phyloP scores from a whole-genome alignment of 1,284 basidiomycete species.

The Ceratobasidium sp. region DNA sequence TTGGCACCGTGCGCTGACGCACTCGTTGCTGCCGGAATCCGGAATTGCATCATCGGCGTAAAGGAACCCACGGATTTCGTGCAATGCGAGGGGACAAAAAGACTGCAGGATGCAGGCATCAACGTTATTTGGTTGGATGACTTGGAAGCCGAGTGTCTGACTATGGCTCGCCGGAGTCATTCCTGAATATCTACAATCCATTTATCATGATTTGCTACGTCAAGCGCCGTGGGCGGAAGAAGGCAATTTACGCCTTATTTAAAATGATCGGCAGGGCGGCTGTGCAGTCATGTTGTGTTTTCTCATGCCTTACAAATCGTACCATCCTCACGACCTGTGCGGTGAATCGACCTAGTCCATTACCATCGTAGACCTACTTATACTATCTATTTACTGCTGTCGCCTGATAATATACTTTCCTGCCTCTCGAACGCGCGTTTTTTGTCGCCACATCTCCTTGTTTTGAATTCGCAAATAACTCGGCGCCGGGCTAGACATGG shows the following conservation, averaged over 20 bases:
- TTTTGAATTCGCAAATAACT: slow-evolving; percentile 1
- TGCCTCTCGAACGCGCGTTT: not conserved
- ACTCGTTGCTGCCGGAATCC: slow-evolving; percentile 73
- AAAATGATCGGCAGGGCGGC: slow-evolving; percentile 10
- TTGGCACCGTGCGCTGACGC: slow-evolving; percentile 85
- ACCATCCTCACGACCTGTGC: slow-evolving; percentile 12
- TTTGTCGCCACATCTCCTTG: not conserved
- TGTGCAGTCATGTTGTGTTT: not conserved
- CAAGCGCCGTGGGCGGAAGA: slow-evolving; percentile 17
- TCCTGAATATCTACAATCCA: not conserved
- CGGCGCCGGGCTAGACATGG: slow-evolving; percentile 9
- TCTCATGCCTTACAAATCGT: slow-evolving; percentile 12
- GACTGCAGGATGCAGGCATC: slow-evolving; percentile 75
- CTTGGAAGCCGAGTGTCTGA: slow-evolving; percentile 75
- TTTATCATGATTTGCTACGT: not conserved
- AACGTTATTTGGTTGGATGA: slow-evolving; percentile 76
- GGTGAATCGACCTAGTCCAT: not conserved
- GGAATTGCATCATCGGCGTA: slow-evolving; percentile 85
- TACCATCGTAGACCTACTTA: not conserved
- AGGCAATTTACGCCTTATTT: slow-evolving; percentile 1
- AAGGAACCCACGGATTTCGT: slow-evolving; percentile 96
- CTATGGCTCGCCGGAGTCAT: slow-evolving; percentile 54
- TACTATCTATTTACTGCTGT: not conserved
- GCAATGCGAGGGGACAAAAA: slow-evolving; percentile 82
- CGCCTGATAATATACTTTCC: not conserved